Evolutionary conservation across 768 basidiomycete species (phyloP).

Genomic region (Piloderma croceum): DNA sequence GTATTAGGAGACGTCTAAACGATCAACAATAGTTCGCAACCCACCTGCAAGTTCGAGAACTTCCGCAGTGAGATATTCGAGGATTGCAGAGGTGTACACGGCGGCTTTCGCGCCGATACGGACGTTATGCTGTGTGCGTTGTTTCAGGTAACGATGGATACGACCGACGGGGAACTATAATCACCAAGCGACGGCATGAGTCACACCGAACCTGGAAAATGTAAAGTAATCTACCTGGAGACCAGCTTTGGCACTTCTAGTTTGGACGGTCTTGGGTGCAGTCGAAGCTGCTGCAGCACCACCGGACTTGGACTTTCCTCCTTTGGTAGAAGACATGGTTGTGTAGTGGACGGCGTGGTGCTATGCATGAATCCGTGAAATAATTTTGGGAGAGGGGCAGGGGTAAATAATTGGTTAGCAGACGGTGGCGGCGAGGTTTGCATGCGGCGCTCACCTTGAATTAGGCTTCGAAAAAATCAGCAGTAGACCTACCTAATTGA

Average conservation of each 20-base stretch:
- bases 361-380: too few species aligned
- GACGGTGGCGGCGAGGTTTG: too few species aligned
- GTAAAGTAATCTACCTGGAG: constrained; percentile 55
- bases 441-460: too few species aligned
- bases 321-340: too few species aligned
- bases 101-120: constrained; percentile 97
- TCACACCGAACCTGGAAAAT: neutral
- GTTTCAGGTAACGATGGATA: constrained; percentile 94
- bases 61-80: constrained; percentile 95
- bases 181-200: neutral
- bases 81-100: constrained; percentile 92
- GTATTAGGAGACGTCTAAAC: too few species aligned
- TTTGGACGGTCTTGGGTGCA: constrained; percentile 45
- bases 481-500: too few species aligned
- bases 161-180: constrained; percentile 92
- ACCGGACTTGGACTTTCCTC: constrained; percentile 58
- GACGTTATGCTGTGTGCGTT: constrained; percentile 87
- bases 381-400: too few species aligned
- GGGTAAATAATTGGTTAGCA: too few species aligned
- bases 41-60: constrained; percentile 91
- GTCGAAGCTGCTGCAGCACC: constrained; percentile 26
- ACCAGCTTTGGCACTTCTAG: constrained; percentile 80
- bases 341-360: too few species aligned
- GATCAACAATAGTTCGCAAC: too few species aligned
- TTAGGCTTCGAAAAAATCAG: too few species aligned